Base-by-base conservation (phyloP, 805 yeast species). In the Ogataea pini region DNA sequence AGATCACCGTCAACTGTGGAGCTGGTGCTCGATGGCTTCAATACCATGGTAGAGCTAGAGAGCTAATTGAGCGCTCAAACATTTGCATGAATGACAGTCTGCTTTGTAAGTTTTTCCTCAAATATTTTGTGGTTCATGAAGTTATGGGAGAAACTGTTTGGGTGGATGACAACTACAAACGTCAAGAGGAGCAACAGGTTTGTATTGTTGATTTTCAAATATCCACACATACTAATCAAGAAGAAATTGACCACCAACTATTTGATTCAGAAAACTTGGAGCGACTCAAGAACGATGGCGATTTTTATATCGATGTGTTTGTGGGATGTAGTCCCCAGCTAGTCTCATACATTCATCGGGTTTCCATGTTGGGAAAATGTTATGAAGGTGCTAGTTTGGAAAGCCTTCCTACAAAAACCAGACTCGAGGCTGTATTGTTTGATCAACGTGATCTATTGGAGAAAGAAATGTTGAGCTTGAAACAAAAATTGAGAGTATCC, bases 121-220 rank as follows among this genome's bases (percentile, higher is more conserved):
- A 73, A 14, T 72, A 72, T 49, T 68, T 73, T 50, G 62, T 70
- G 5, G 60, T 70, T 12, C 76, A 73, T 52, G 77, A 73, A 48
- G 70, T 73, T 1, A 68, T 73, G 74, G 73, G 75, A 3, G 73
- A 70, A 41, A 72, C 77, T 0, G 73, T 72, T 2, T 70, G 72
- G 73, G 57, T 60, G 16, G 55, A 57, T 36, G 63, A 62, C 27
- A 46, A 41, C 19, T 13, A 45, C 14, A 37, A 47, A 7, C 28
- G 9, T 37, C 50, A 13, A 50, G 24, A 14, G 31, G 25, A 18
- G 7, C 18, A 18, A 9, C 18, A 36, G 18, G 20, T 36, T 12
- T 19, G 18, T 6, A 18, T 34, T 34, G 13, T 34, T 5, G 37
- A 34, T 34, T 14, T 34, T 14, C 14, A 18, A 10, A 13, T 34